Percentiles rank a stretch among this genome's conserved stretches.
Conservation (phyloP, 1,284 basidiomycete species). For the Leccinum holopus region DNA sequence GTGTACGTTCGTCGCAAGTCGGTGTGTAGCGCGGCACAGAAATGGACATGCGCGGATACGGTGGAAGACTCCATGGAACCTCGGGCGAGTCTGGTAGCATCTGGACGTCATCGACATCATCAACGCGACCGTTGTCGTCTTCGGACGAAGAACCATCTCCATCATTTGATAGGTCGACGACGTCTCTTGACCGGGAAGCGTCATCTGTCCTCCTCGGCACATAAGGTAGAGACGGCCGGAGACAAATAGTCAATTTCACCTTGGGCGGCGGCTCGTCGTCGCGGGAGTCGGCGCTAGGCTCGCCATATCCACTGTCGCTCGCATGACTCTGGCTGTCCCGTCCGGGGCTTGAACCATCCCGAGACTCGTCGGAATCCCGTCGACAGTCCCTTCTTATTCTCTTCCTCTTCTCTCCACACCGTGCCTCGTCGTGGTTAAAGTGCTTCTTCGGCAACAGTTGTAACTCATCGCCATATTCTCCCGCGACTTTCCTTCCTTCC, state of each 20-base stretch:
- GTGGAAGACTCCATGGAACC: conserved; percentile 35
- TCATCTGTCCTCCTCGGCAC: conserved; percentile 18
- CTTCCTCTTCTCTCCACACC: conserved; percentile 71
- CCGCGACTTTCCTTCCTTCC: conserved; percentile 40
- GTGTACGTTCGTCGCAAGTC: conserved; percentile 37
- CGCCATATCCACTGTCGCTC: conserved; percentile 38
- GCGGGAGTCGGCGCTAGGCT: conserved; percentile 23
- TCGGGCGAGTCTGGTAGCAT: conserved; percentile 27
- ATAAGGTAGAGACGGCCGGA: conserved; percentile 41
- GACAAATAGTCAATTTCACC: conserved; percentile 65
- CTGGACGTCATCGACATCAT: conserved; percentile 33
- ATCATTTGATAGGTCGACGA: conserved; percentile 46
- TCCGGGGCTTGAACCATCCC: conserved; percentile 9
- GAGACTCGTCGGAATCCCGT: conserved; percentile 20
- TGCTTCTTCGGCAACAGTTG: conserved; percentile 37
- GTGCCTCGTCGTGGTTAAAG: conserved; percentile 40
- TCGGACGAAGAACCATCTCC: conserved; percentile 33
- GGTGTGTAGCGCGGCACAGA: conserved; percentile 55
- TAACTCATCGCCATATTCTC: conserved; percentile 10
- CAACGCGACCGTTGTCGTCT: conserved; percentile 21
- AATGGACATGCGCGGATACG: conserved; percentile 48
- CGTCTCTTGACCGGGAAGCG: conserved; percentile 27
- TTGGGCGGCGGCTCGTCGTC: conserved; percentile 56
- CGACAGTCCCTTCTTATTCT: conserved; percentile 53
- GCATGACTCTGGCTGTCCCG: conserved; percentile 22